phyloP scores from a whole-genome alignment of 2,329 filamentous ascomycete species.

The Colletotrichum sp. region DNA sequence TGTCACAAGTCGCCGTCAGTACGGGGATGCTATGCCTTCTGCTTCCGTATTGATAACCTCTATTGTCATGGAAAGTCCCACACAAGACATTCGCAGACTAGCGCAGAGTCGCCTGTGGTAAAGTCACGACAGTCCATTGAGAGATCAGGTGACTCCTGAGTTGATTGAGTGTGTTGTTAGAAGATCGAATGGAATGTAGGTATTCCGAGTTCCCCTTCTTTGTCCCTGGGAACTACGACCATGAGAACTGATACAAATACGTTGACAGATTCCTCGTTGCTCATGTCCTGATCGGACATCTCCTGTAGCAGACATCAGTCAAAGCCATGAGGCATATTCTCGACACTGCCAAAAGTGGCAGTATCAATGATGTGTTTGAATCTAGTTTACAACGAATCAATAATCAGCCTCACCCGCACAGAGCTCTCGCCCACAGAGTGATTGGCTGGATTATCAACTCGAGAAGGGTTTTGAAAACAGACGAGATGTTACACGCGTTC shows the following conservation, averaged over 20 bases:
- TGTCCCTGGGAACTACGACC: fast-evolving
- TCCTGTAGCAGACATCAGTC: neutral
- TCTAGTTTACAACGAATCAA: neutral
- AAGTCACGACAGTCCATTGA: neutral
- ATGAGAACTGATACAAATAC: fast-evolving
- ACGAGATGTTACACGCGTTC: neutral
- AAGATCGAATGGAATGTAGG: neutral
- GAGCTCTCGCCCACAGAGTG: neutral
- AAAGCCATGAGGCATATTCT: neutral
- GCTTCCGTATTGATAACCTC: neutral
- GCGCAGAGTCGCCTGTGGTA: neutral
- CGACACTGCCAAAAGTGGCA: neutral
- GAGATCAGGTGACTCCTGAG: neutral
- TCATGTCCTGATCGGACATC: fast-evolving
- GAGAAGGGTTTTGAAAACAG: neutral
- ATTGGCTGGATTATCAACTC: neutral
- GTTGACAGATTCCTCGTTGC: neutral
- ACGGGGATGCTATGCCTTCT: fast-evolving
- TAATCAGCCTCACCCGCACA: neutral
- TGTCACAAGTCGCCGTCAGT: neutral
- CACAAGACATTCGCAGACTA: neutral
- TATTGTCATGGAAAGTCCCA: neutral
- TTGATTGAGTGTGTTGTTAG: neutral
- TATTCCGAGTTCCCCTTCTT: fast-evolving
- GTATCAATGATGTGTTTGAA: neutral